These are phyloP conservation scores for Dichomitus squalens DNA, from an alignment of 1,284 basidiomycete species.

Conservation along the genomic window DNA sequence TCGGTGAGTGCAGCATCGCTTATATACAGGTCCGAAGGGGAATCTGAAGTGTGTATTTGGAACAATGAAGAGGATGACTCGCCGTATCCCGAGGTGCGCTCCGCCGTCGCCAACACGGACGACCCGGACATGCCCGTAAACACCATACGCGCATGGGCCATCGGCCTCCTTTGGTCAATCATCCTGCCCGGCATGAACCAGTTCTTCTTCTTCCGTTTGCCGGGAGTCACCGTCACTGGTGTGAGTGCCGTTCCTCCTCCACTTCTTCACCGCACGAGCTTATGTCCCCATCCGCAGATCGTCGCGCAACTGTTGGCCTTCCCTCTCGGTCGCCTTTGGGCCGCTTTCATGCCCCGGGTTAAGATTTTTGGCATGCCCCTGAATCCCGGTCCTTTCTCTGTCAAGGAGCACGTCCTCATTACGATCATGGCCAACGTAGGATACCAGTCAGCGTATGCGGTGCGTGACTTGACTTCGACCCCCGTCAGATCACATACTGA, in stretches of 20 bases:
- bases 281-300: slow-evolving; percentile 35
- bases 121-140: slow-evolving; percentile 62
- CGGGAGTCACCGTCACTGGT: slow-evolving; percentile 48
- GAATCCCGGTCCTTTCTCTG: slow-evolving; percentile 63
- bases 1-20: slow-evolving; percentile 22
- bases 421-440: slow-evolving; percentile 66
- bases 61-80: slow-evolving; percentile 64
- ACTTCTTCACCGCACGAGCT: slow-evolving; percentile 3
- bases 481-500: neutral
- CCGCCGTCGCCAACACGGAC: slow-evolving; percentile 75
- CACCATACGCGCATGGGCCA: slow-evolving; percentile 67
- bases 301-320: slow-evolving; percentile 64
- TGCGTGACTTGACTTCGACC: slow-evolving; percentile 15
- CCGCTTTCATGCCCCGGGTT: slow-evolving; percentile 51
- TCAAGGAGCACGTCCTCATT: slow-evolving; percentile 58
- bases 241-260: slow-evolving; percentile 32
- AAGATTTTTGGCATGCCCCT: slow-evolving; percentile 60
- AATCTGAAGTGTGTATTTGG: no score
- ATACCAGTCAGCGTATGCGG: slow-evolving; percentile 42
- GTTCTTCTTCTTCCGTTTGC: slow-evolving; percentile 72
- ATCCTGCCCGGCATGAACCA: slow-evolving; percentile 64
- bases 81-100: slow-evolving; percentile 77
- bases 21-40: no score
- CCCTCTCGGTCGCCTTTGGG: slow-evolving; percentile 62
- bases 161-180: slow-evolving; percentile 60